These are phyloP conservation scores for Polyporus tsugae DNA, from an alignment of 1,284 basidiomycete species.

Conservation along the genomic window DNA sequence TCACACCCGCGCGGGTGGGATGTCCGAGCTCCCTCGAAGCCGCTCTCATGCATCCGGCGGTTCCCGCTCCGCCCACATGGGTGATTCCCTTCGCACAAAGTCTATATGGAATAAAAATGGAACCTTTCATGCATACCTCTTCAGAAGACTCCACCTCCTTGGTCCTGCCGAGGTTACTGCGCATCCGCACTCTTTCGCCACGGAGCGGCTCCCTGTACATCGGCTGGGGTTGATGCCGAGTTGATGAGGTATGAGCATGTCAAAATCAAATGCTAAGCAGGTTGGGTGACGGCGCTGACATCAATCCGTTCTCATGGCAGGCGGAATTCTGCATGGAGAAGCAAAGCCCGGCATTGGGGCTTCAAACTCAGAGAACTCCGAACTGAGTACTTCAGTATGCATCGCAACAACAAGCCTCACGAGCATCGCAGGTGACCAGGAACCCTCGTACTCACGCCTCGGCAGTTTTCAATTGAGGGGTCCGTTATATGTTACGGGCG, in stretches of 20 bases:
- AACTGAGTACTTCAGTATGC: background rate
- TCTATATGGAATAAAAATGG: background rate
- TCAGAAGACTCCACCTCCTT: background rate
- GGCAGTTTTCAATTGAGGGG: conserved; percentile 11
- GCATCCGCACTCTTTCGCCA: background rate
- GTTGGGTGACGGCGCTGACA: background rate
- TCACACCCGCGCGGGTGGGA: background rate
- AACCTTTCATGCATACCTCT: background rate
- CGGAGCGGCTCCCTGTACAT: background rate
- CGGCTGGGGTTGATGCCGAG: background rate
- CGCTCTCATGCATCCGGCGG: background rate
- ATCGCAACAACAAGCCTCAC: background rate
- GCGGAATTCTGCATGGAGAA: background rate
- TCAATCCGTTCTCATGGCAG: background rate
- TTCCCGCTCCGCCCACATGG: conserved; percentile 3
- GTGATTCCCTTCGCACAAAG: conserved; percentile 1
- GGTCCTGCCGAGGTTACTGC: background rate
- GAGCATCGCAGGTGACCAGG: conserved; percentile 16
- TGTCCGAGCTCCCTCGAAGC: background rate
- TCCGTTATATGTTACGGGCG: conserved; percentile 14
- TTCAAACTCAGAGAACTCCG: background rate
- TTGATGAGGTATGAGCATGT: background rate
- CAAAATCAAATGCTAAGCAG: background rate
- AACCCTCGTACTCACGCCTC: conserved; percentile 14
- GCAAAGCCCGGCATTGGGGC: background rate